Percentiles rank a stretch among this genome's conserved stretches.
phyloP scores from a whole-genome alignment of 805 yeast genomes.

The Candida vartiovaarae region DNA sequence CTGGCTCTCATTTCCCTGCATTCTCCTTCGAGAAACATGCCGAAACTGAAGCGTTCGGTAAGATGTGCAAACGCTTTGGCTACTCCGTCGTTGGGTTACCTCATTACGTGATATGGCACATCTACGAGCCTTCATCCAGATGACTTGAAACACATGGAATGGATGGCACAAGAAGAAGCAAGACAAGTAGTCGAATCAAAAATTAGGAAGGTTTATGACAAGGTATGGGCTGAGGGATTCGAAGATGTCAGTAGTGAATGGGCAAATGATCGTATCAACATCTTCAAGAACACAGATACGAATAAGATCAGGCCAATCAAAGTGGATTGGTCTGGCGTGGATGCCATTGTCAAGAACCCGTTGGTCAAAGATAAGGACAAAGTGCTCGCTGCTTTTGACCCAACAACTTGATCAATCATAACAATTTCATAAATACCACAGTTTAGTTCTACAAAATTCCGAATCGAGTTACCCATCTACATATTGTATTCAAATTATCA shows the following conservation, averaged over 20 bases:
- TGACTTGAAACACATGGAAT: constrained; percentile 81
- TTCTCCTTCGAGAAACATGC: constrained; percentile 95
- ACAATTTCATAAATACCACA: not conserved
- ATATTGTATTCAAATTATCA: no score
- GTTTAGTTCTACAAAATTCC: no score
- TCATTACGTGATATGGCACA: constrained; percentile 95
- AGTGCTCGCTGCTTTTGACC: constrained; percentile 25
- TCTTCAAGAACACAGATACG: constrained; percentile 71
- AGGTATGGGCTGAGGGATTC: constrained; percentile 73
- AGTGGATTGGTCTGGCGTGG: constrained; percentile 71
- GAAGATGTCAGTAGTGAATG: constrained; percentile 70
- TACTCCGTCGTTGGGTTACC: constrained; percentile 87
- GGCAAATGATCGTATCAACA: constrained; percentile 62
- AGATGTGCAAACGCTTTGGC: constrained; percentile 80
- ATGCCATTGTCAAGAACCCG: constrained; percentile 23
- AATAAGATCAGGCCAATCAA: constrained; percentile 40
- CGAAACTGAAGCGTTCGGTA: constrained; percentile 97
- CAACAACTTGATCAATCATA: constrained; percentile 7
- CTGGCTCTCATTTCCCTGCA: constrained; percentile 96
- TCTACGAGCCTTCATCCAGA: constrained; percentile 93
- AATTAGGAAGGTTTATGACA: constrained; percentile 56
- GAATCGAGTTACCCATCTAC: no score
- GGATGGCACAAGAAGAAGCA: constrained; percentile 83
- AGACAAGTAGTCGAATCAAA: constrained; percentile 57
- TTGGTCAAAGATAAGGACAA: constrained; percentile 20